Percentiles rank a stretch among this genome's conserved stretches.
Conservation (phyloP, 2,329 filamentous ascomycete species). For the Trichoderma hamatum region DNA sequence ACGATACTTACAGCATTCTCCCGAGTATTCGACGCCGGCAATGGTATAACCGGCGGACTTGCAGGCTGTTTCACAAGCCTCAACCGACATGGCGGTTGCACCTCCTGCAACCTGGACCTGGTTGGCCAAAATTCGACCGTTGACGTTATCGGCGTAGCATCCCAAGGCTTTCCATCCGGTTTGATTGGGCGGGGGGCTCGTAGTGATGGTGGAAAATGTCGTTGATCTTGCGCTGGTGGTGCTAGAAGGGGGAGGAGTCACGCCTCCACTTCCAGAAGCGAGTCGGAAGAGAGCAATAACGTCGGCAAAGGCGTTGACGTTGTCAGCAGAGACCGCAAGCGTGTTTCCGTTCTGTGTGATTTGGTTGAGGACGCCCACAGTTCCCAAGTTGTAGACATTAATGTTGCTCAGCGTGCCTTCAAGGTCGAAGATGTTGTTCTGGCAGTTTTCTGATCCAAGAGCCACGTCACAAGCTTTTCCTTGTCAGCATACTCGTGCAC, state of each 20-base stretch:
- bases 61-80: conserved; percentile 7
- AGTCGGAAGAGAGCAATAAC: conserved; percentile 5
- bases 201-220: not conserved
- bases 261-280: conserved; percentile 15
- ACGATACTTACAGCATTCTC: conserved; percentile 10
- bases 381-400: conserved; percentile 9
- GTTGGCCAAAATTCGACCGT: not conserved
- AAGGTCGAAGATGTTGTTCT: conserved; percentile 15
- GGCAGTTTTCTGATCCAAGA: conserved; percentile 5
- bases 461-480: not conserved
- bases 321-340: not conserved
- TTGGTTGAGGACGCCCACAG: conserved; percentile 10
- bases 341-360: conserved; percentile 1
- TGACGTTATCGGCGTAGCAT: conserved; percentile 1
- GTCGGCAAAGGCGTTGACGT: conserved; percentile 6
- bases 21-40: not conserved
- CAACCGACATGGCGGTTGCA: conserved; percentile 10
- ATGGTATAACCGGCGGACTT: conserved; percentile 8
- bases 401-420: conserved; percentile 6
- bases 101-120: conserved; percentile 16
- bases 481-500: not conserved
- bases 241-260: not conserved
- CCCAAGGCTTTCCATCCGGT: conserved; percentile 11
- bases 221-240: not conserved
- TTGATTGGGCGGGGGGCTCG: not conserved